phyloP scores from a whole-genome alignment of 345 rosid species.

The Anastatica hierochuntica region DNA sequence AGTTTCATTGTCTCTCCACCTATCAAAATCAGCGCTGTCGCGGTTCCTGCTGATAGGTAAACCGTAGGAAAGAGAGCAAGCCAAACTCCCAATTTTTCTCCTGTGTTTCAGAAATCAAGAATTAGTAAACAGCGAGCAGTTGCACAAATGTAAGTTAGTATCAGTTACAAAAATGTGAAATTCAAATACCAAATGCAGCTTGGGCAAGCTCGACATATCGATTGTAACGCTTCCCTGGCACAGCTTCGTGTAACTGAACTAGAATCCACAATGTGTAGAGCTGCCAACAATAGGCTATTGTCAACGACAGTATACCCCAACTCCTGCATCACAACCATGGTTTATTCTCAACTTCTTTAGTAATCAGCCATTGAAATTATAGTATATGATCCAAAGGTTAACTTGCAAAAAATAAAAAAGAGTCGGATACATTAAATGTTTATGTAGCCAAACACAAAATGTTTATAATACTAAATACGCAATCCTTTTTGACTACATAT shows the following conservation, averaged over 20 bases:
- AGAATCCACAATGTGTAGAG: conserved; percentile 90
- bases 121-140: too few species aligned
- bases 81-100: conserved; percentile 85
- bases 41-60: conserved; percentile 92
- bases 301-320: conserved; percentile 83
- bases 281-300: conserved; percentile 91
- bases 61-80: conserved; percentile 93
- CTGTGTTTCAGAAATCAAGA: too few species aligned
- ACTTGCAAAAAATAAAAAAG: too few species aligned
- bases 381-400: too few species aligned
- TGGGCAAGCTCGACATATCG: conserved; percentile 95
- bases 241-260: conserved; percentile 92
- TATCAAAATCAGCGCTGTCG: conserved; percentile 76
- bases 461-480: too few species aligned
- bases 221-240: conserved; percentile 91
- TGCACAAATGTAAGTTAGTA: too few species aligned
- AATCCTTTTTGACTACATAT: too few species aligned
- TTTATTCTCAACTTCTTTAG: too few species aligned
- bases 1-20: conserved; percentile 98
- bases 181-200: conserved; percentile 98
- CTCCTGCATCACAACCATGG: conserved; percentile 56
- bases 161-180: too few species aligned
- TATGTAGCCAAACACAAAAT: too few species aligned
- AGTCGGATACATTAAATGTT: too few species aligned
- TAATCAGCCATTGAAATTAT: too few species aligned